phyloP scores from a whole-genome alignment of 2,329 filamentous ascomycete genomes.

The Elsinoe australis region DNA sequence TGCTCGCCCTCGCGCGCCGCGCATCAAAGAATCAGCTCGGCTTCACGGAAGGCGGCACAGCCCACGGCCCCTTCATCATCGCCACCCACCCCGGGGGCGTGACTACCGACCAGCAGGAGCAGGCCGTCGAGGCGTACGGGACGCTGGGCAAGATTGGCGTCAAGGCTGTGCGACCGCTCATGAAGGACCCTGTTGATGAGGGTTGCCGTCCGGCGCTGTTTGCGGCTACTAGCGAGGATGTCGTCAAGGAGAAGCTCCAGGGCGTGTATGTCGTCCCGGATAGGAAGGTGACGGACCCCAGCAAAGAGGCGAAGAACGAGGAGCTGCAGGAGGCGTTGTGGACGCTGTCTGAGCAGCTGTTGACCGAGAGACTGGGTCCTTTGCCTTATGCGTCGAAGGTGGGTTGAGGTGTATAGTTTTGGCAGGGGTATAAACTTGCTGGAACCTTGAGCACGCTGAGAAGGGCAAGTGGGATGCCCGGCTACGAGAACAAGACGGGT shows the following conservation, averaged over 20 bases:
- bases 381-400: too few relatives aligned
- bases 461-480: too few relatives aligned
- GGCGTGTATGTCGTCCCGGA: slow-evolving; percentile 46
- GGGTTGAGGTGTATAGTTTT: too few relatives aligned
- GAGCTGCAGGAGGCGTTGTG: slow-evolving; percentile 40
- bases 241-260: slow-evolving; percentile 39
- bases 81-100: slow-evolving; percentile 46
- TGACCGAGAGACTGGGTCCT: slow-evolving; percentile 39
- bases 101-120: slow-evolving; percentile 41
- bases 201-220: slow-evolving; percentile 44
- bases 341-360: slow-evolving; percentile 39
- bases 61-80: slow-evolving; percentile 38
- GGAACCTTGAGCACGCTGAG: too few relatives aligned
- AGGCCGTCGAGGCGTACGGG: slow-evolving; percentile 46
- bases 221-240: slow-evolving; percentile 40
- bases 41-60: slow-evolving; percentile 22
- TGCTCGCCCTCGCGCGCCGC: slow-evolving; percentile 36
- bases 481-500: too few relatives aligned
- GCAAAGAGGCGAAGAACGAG: slow-evolving; percentile 38
- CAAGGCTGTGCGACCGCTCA: slow-evolving; percentile 38
- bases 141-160: slow-evolving; percentile 41
- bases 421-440: too few relatives aligned
- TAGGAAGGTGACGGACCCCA: slow-evolving; percentile 39
- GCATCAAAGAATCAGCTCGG: slow-evolving; percentile 34
- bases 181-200: slow-evolving; percentile 43